phyloP scores from a whole-genome alignment of 2,329 filamentous ascomycete genomes.

The Claviceps sp. region DNA sequence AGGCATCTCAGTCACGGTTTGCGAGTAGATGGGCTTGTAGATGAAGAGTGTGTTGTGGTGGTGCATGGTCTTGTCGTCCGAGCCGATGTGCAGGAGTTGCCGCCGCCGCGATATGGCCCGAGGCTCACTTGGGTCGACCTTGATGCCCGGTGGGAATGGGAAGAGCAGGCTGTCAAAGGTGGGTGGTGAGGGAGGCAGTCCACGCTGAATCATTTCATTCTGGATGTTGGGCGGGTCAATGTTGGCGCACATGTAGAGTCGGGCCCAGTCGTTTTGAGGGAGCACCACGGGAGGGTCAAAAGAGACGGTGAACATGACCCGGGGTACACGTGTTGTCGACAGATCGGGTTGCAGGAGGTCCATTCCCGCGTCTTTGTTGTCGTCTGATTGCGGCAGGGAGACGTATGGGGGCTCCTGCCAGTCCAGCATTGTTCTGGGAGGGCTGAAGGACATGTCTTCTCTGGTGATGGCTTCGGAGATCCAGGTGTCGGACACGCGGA shows the following conservation, averaged over 20 bases:
- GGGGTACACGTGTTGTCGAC: constrained; percentile 43
- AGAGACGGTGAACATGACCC: constrained; percentile 60
- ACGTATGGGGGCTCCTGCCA: constrained; percentile 63
- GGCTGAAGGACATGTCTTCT: constrained; percentile 27
- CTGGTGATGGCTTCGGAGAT: constrained; percentile 55
- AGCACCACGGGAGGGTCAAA: constrained; percentile 64
- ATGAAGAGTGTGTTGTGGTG: constrained; percentile 53
- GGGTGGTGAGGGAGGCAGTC: constrained; percentile 16
- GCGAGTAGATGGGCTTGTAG: constrained; percentile 59
- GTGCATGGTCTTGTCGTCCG: constrained; percentile 19
- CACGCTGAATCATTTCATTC: constrained; percentile 18
- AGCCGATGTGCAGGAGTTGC: constrained; percentile 31
- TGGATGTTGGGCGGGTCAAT: constrained; percentile 25
- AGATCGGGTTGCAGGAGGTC: constrained; percentile 35
- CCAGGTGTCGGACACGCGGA: constrained; percentile 63
- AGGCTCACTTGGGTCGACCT: constrained; percentile 43
- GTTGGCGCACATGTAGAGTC: constrained; percentile 46
- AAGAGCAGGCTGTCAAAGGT: constrained; percentile 48
- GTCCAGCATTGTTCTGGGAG: constrained; percentile 39
- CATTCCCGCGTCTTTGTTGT: constrained; percentile 36
- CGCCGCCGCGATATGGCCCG: constrained; percentile 39
- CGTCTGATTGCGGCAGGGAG: constrained; percentile 34
- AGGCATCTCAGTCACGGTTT: constrained; percentile 51
- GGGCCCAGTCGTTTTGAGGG: constrained; percentile 48
- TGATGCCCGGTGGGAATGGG: constrained; percentile 33